These are phyloP conservation scores for Botryotinia calthae DNA, from an alignment of 2,329 filamentous ascomycete genomes.

Conservation along the genomic window DNA sequence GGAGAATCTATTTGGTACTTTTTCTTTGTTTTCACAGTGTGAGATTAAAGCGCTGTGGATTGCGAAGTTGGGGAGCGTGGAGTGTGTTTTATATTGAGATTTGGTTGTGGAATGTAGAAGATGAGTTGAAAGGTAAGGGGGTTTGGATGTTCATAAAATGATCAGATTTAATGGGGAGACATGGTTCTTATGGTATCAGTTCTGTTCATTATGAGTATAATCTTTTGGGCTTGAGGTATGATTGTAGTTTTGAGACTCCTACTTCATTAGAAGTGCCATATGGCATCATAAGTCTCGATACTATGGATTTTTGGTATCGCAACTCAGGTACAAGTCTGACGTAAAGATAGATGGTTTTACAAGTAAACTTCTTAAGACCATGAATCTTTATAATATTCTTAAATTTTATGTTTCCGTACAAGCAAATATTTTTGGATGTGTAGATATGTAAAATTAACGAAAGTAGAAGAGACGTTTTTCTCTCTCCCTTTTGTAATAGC, in stretches of 20 bases:
- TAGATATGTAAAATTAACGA: neutral
- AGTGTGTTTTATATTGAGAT: neutral
- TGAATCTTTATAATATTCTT: neutral
- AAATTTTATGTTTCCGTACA: neutral
- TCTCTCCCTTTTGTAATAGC: neutral
- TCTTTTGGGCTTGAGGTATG: neutral
- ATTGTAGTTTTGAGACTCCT: neutral
- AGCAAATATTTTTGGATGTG: neutral
- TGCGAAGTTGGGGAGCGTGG: neutral
- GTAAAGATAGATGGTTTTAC: too few species aligned
- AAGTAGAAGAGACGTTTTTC: neutral
- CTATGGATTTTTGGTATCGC: neutral
- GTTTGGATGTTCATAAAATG: too few species aligned
- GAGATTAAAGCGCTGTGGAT: neutral
- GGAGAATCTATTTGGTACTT: too few species aligned
- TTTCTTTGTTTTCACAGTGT: neutral
- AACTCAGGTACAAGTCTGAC: neutral
- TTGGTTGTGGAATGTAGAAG: neutral
- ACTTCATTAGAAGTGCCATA: neutral
- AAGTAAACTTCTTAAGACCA: neutral
- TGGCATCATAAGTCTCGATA: neutral
- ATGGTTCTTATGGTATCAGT: neutral
- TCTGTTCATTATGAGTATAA: rapidly evolving
- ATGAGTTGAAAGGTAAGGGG: neutral
- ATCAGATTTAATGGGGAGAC: too few species aligned